These are phyloP conservation scores for Coemansia sp. DNA, from an alignment of 192 early-diverging fungal genomes.

Conservation along the genomic window DNA sequence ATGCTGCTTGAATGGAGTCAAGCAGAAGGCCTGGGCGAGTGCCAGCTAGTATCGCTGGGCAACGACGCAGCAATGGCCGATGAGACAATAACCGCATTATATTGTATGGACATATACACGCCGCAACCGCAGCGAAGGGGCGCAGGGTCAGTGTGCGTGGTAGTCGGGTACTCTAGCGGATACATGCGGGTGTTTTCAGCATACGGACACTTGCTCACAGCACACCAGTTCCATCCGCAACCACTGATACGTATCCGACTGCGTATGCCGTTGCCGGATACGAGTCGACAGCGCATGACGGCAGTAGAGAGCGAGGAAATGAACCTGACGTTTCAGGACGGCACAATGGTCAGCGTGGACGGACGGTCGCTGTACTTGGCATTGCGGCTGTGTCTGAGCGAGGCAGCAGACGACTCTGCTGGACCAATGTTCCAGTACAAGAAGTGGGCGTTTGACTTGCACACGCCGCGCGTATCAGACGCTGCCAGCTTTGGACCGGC, in stretches of 20 bases:
- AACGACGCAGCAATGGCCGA: slow-evolving; percentile 23
- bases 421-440: slow-evolving; percentile 45
- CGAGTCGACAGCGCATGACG: background rate
- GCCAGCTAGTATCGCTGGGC: slow-evolving; percentile 38
- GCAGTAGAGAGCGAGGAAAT: slow-evolving; percentile 35
- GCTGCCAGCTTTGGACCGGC: slow-evolving; percentile 42
- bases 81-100: slow-evolving; percentile 33
- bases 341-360: slow-evolving; percentile 38
- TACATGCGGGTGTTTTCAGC: slow-evolving; percentile 39
- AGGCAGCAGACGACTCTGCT: slow-evolving; percentile 18
- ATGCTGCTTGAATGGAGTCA: slow-evolving; percentile 30
- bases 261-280: slow-evolving; percentile 28
- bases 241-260: slow-evolving; percentile 29
- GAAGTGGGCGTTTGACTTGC: slow-evolving; percentile 43
- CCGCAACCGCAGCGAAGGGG: background rate
- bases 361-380: slow-evolving; percentile 43
- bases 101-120: slow-evolving; percentile 38
- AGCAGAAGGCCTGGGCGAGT: slow-evolving; percentile 4
- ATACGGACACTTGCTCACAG: slow-evolving; percentile 36
- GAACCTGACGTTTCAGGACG: slow-evolving; percentile 36
- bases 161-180: slow-evolving; percentile 45
- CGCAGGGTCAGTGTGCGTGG: slow-evolving; percentile 25
- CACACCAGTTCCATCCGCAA: slow-evolving; percentile 38
- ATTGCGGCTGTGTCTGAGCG: slow-evolving; percentile 40
- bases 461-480: slow-evolving; percentile 28